Evolutionary conservation across 805 yeast genomes (phyloP), one percentile per base, ranked within the genome.

Genomic region (Pichia eremophila): DNA sequence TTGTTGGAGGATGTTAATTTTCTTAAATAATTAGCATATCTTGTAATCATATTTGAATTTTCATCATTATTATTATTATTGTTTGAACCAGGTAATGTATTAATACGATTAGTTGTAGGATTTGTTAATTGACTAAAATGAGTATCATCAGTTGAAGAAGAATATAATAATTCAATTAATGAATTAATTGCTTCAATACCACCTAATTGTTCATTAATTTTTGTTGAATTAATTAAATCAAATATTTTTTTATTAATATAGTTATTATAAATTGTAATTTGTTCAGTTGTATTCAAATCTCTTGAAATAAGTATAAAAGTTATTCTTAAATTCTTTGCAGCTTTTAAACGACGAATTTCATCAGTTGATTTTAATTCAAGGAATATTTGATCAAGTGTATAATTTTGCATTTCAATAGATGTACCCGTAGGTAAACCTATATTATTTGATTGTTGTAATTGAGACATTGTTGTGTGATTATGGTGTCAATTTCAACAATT

Each of bases 111-210:
- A 9, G 19, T 4, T 5, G 63, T 52, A 4, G 65, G 53, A 3
- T 63, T 55, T 18, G 75, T 75, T 28, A 64, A 54, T 44, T 62
- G 65, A 3, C 64, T 53, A 5, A 73, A 65, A 11, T 58, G 44
- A 22, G 57, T 46, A 15, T 56, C 59, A 22, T 57, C 59, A 15
- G 36, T 9, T 17, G 58, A 54, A 5, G 79, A 79, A 18, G 87
- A 88, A 10, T 86, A 81, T 53, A 88, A 90, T 57, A 86, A 81
- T 49, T 85, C 93, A 46, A 91, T 85, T 51, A 91, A 73, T 2
- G 93, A 81, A 63, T 87, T 93, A 48, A 91, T 84, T 12, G 97
- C 97, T 22, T 88, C 77, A 32, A 91, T 83, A 40, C 96, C 98
- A 18, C 97, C 98, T 36, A 90, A 72, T 52, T 86, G 81, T 53